Evolutionary conservation across 495 filamentous ascomycete species (phyloP), one percentile per base, ranked within the genome.

Genomic region (Corynascus novoguineensis): DNA sequence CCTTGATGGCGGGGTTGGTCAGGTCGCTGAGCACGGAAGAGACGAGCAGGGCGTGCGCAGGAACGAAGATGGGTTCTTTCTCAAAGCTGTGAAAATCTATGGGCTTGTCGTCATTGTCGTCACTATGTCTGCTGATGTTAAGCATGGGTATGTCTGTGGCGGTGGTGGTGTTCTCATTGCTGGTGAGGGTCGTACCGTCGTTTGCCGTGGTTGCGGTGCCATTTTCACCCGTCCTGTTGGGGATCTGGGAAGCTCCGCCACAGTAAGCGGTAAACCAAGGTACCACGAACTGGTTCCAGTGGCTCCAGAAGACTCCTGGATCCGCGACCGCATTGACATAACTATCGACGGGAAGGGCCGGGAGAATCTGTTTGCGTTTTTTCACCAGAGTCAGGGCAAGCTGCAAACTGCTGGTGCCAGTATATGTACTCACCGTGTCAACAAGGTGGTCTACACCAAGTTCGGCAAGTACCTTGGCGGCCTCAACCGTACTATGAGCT

Each of bases 1-100:
- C 3, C 32, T 22, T 28, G 11, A 44, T 24, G 5, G 21, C 9
- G 5, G n/a, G n/a, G n/a, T n/a, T n/a, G n/a, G 3, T 4, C 31
- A 55, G 21, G 28, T 55, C 53, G 42, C 48, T 47, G 9, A 38
- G 31, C 1, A 31, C 22, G 31, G 42, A 31, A 22, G 53, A 55
- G 9, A 48, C 44, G 1, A 48, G 9, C 7, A 48, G 12, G n/a
- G n/a, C 34, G 3, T 55, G 24, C 3, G 5, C 1, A 4, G 50
- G 35, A 6, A 1, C 3, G 14, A 53, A n/a, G 15, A n/a, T n/a
- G n/a, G n/a, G n/a, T n/a, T n/a, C n/a, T n/a, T n/a, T n/a, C n/a
- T n/a, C n/a, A n/a, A n/a, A n/a, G 35, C n/a, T 1, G 14, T 9
- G 37, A 9, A 7, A n/a, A 5, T 21, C 15, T 5, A 3, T 7